Conservation (phyloP, 1,284 basidiomycete genomes). For the Salmacisia buchloeana region DNA sequence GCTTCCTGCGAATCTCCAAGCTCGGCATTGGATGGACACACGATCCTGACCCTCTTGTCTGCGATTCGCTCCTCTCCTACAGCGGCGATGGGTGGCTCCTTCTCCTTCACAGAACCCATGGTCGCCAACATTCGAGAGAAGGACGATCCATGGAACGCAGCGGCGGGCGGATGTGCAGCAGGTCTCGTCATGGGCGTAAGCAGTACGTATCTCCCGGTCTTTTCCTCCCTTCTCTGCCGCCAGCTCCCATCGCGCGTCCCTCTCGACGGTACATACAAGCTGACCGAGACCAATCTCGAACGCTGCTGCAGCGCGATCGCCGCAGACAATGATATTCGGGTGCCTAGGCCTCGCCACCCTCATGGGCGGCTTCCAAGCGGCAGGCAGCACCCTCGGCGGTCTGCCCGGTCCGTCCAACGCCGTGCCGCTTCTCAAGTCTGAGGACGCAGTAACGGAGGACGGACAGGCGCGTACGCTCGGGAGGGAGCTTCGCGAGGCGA, state of each 20-base stretch:
- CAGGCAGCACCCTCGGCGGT: conserved; percentile 55
- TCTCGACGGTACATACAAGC: no score
- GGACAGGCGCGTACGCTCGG: conserved; percentile 46
- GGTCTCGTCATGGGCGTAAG: conserved; percentile 82
- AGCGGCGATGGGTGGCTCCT: conserved; percentile 81
- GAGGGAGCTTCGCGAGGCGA: conserved; percentile 53
- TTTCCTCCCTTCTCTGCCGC: neutral
- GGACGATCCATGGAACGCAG: conserved; percentile 77
- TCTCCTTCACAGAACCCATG: conserved; percentile 71
- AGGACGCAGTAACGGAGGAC: conserved; percentile 33
- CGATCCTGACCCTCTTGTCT: conserved; percentile 11
- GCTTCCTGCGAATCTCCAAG: neutral
- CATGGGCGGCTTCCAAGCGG: conserved; percentile 77
- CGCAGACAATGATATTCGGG: conserved; percentile 75
- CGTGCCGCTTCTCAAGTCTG: conserved; percentile 15
- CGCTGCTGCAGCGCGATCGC: conserved; percentile 60
- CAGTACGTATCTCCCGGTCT: conserved; percentile 56
- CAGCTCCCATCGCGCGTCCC: no score
- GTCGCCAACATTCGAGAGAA: conserved; percentile 76
- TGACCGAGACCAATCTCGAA: no score
- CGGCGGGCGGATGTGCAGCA: conserved; percentile 83
- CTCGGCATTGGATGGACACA: neutral
- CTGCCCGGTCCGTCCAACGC: conserved; percentile 24
- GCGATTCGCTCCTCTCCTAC: conserved; percentile 12
- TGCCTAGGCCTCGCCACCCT: conserved; percentile 74